Percentiles rank a stretch among this genome's conserved stretches.
These are phyloP conservation scores for Taiozyma onychis DNA, from an alignment of 1,139 yeast genomes.

Conservation along the genomic window DNA sequence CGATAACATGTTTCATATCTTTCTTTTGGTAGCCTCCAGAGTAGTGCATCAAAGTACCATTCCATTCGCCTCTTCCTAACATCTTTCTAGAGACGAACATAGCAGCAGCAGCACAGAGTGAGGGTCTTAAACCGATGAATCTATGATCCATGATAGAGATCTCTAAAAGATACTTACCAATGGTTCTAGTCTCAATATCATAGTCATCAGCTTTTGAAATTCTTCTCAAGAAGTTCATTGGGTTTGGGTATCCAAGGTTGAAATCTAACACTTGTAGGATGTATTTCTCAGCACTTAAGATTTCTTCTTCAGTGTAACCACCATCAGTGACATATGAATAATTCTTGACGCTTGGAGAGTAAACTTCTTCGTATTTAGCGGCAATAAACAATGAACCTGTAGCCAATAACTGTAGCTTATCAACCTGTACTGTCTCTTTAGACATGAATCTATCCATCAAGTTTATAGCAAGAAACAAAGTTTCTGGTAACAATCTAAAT, in stretches of 20 bases:
- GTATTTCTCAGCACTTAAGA: slow-evolving; percentile 79
- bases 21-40: slow-evolving; percentile 80
- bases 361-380: slow-evolving; percentile 94
- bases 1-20: slow-evolving; percentile 66
- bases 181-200: slow-evolving; percentile 81
- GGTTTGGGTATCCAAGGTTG: slow-evolving; percentile 86
- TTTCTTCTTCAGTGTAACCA: slow-evolving; percentile 79
- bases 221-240: slow-evolving; percentile 88
- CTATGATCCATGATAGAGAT: slow-evolving; percentile 74
- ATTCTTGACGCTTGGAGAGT: slow-evolving; percentile 81
- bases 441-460: slow-evolving; percentile 89
- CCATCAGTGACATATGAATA: slow-evolving; percentile 86
- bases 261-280: slow-evolving; percentile 72
- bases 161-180: slow-evolving; percentile 86
- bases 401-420: slow-evolving; percentile 82
- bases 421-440: slow-evolving; percentile 67
- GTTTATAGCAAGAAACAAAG: slow-evolving; percentile 79
- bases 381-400: slow-evolving; percentile 88
- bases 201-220: slow-evolving; percentile 93
- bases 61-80: slow-evolving; percentile 60
- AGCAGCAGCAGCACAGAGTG: slow-evolving; percentile 84
- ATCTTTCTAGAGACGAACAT: slow-evolving; percentile 85
- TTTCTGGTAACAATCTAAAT: slow-evolving; percentile 83
- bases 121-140: slow-evolving; percentile 71
- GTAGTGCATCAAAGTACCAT: slow-evolving; percentile 74